Base-by-base conservation (phyloP, 2,329 filamentous ascomycete genomes). In the Pseudogymnoascus sp. region DNA sequence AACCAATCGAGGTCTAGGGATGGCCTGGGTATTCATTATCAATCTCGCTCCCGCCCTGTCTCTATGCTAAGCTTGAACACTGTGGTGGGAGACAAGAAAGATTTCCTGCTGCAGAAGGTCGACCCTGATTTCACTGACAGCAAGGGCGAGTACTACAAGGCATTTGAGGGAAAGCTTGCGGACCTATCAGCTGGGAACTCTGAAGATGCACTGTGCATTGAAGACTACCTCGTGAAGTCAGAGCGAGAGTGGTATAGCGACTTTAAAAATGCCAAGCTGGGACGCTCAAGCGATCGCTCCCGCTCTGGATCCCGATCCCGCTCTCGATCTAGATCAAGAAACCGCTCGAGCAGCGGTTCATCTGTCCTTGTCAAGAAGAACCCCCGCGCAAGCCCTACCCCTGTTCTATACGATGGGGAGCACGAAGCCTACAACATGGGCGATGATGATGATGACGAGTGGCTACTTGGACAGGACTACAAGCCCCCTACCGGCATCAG, bases 81-180 rank as follows among this genome's bases (percentile, higher is more conserved):
- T 3, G 78, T 87, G 30, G 77, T 86, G 25, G 81, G 83, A 16
- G 82, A 82, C 62, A 84, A 84, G 68, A 81, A 80, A 60, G 79
- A 85, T 67, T 84, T 81, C 68, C 80, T 82, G 63, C 77, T 87
- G 14, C 85, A 88, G 68, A 84, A 86, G 61, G 82, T 88, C 0
- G 83, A 85, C 65, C 85, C 84, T 2, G 85, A 83, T 73, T 88
- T 88, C 73, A 87, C 81, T 5, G 85, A 88, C 68, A 79, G 80
- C 54, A 83, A 78, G 34, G 84, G 83, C 32, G 77, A 84, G 64
- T 88, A 84, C 70, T 84, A 81, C 64, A 76, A 76, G 63, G 76
- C 74, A 1, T 87, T 86, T 64, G 80, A 82, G 62, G 77, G 79
- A 69, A 81, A 77, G 67, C 76, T 87, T 1, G 78, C 82, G 32